These are phyloP conservation scores for Aeschynomene evenia DNA, from an alignment of 306 rosid species.

Conservation along the genomic window DNA sequence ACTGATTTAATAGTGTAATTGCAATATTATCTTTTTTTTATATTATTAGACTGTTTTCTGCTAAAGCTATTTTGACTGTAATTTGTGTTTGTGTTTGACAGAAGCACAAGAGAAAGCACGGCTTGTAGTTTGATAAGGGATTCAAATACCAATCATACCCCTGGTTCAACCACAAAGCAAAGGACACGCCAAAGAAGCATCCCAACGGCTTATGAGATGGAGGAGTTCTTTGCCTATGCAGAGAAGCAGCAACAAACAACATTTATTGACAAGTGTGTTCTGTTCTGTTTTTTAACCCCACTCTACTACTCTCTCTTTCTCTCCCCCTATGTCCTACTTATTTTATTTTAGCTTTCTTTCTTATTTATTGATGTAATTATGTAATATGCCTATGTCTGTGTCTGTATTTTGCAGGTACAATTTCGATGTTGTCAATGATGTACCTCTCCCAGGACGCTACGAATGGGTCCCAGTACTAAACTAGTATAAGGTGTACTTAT, in stretches of 20 bases:
- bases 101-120: slow-evolving; percentile 79
- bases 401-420: slow-evolving; percentile 71
- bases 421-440: slow-evolving; percentile 66
- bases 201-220: slow-evolving; percentile 72
- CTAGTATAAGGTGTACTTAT: neutral
- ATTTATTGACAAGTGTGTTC: slow-evolving; percentile 64
- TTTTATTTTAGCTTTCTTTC: neutral
- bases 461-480: slow-evolving; percentile 74
- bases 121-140: slow-evolving; percentile 74
- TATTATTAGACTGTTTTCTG: neutral
- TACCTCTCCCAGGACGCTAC: slow-evolving; percentile 75
- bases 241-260: slow-evolving; percentile 78
- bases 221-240: slow-evolving; percentile 75
- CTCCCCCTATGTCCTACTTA: neutral
- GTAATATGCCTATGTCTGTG: neutral
- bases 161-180: slow-evolving; percentile 66
- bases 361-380: neutral
- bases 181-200: slow-evolving; percentile 46
- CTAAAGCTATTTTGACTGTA: slow-evolving; percentile 3
- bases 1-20: too few relatives aligned
- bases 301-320: too few relatives aligned
- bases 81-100: slow-evolving; percentile 21
- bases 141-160: slow-evolving; percentile 47
- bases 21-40: too few relatives aligned
- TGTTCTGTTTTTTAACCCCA: neutral